These are phyloP conservation scores for Ascoidea asiatica DNA, from an alignment of 805 yeast genomes.

Conservation along the genomic window DNA sequence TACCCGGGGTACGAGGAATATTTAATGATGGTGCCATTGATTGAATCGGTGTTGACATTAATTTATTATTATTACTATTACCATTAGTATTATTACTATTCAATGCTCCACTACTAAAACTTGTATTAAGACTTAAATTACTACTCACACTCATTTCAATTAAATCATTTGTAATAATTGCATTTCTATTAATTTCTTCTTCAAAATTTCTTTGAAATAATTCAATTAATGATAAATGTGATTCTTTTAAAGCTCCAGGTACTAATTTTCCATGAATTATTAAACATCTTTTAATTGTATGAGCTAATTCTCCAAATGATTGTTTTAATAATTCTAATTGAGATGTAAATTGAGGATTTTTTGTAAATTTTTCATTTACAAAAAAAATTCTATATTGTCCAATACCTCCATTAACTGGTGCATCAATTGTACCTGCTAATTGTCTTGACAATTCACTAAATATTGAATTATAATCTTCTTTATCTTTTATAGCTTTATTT, in stretches of 20 bases:
- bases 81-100: constrained; percentile 3
- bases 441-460: constrained; percentile 58
- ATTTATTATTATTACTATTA: constrained; percentile 9
- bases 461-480: constrained; percentile 30
- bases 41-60: constrained; percentile 2
- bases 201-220: constrained; percentile 56
- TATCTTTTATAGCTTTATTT: constrained; percentile 36
- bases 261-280: constrained; percentile 55
- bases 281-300: constrained; percentile 52
- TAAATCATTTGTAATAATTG: constrained; percentile 16
- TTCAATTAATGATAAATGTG: constrained; percentile 55
- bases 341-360: constrained; percentile 14
- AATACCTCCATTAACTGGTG: constrained; percentile 90
- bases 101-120: constrained; percentile 1
- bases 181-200: constrained; percentile 37
- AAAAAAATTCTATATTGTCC: constrained; percentile 69
- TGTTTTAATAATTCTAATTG: constrained; percentile 18
- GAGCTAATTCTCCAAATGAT: constrained; percentile 57
- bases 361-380: constrained; percentile 20
- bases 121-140: constrained; percentile 7
- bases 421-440: constrained; percentile 74
- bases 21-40: no score
- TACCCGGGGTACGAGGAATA: no score
- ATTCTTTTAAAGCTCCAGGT: constrained; percentile 37
- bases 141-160: constrained; percentile 11